Base-by-base conservation (phyloP, 1,139 yeast species). In the Blastobotrys elegans region DNA sequence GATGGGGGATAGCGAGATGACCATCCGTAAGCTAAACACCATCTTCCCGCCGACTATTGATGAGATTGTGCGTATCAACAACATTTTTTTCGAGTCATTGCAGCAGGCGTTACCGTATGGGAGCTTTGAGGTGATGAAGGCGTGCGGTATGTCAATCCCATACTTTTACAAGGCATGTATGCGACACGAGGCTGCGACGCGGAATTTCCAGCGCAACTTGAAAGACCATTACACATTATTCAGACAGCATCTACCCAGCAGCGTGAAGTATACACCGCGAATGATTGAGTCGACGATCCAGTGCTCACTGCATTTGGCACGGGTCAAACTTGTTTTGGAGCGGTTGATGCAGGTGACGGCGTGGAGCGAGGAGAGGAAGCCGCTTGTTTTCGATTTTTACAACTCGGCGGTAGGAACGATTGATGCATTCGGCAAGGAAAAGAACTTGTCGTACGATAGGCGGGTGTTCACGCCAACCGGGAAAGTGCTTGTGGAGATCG, bases 11-110 rank as follows among this genome's bases (percentile, higher is more conserved):
- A 31, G 22, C n/a, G 50, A 31, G 20, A 54, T 76, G 48, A 71
- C 79, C 1, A 80, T 87, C 8, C 69, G 82, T 1, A 79, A 79
- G 56, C 72, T 89, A 34, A 90, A 90, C 63, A 74, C 80, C 44
- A 75, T 88, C 1, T 88, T 90, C 61, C 97, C 97, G 2, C 97
- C 97, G 0, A 90, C 97, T 0, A 84, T 90, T 29, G 97, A 90
- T 65, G 97, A 90, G 67, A 81, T 90, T 20, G 85, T 95, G 14
- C 74, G 97, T 58, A 82, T 90, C 36, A 89, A 89, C 61, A 86
- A 95, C 62, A 80, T 90, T 4, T 78, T 88, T 50, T 76, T 84
- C 54, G 95, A 85, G 57, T 79, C 94, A 18, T 68, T 90, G 49
- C 77, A 77, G 47, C 69, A 76, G 18, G 94, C 97, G 0, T 61